Evolutionary conservation across 1,139 yeast species (phyloP).

Genomic region (Pneumocystis sp.): DNA sequence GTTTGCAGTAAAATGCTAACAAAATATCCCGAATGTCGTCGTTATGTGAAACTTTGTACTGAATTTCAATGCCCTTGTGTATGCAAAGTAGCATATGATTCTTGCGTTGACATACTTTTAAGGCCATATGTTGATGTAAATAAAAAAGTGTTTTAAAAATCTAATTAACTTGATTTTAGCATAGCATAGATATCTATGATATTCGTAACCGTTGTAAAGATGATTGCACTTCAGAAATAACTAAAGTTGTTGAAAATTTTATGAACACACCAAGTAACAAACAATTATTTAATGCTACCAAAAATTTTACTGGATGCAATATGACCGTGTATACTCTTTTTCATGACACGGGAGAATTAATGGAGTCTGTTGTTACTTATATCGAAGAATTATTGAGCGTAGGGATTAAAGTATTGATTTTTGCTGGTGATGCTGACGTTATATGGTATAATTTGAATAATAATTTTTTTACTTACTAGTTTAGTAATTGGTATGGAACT

Average conservation of each 20-base stretch:
- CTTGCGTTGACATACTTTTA: not conserved
- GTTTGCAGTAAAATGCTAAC: conserved; percentile 66
- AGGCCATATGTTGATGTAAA: conserved; percentile 55
- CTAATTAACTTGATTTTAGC: conserved; percentile 19
- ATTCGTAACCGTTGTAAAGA: conserved; percentile 75
- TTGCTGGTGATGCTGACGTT: conserved; percentile 83
- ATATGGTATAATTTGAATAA: conserved; percentile 36
- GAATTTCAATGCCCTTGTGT: conserved; percentile 71
- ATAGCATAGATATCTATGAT: conserved; percentile 54
- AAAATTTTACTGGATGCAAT: conserved; percentile 69
- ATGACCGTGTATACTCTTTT: conserved; percentile 72
- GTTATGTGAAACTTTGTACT: conserved; percentile 70
- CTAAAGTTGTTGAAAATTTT: conserved; percentile 47
- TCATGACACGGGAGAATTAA: conserved; percentile 7
- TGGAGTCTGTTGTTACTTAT: conserved; percentile 18
- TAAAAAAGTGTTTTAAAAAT: conserved; percentile 38
- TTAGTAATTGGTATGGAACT: conserved; percentile 65
- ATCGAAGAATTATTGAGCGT: conserved; percentile 75
- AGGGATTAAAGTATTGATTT: conserved; percentile 57
- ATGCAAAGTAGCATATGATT: conserved; percentile 73
- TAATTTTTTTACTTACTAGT: not conserved
- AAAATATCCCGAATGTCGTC: conserved; percentile 64
- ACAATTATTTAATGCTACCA: conserved; percentile 88
- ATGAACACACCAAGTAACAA: conserved; percentile 41
- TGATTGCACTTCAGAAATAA: conserved; percentile 55